These are phyloP conservation scores for Neurospora sp. DNA, from an alignment of 495 filamentous ascomycete genomes.

Conservation along the genomic window DNA sequence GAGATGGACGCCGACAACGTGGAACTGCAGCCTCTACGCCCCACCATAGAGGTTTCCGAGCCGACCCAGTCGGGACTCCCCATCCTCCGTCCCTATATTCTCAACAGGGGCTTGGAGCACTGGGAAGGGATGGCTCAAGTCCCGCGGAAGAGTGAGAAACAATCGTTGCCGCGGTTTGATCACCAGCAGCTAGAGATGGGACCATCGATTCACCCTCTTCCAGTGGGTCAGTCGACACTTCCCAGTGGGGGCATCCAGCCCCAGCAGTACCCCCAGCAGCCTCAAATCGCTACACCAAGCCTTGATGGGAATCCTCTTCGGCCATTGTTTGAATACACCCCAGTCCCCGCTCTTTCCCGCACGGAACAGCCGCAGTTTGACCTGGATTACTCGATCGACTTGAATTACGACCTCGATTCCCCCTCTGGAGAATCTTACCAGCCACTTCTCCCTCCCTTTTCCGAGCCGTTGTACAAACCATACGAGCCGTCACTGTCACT, in stretches of 20 bases:
- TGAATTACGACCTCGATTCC: no score
- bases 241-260: no score
- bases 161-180: neutral
- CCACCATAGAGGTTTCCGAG: neutral
- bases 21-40: neutral
- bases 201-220: neutral
- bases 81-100: neutral
- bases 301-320: no score
- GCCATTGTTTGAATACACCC: no score
- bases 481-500: neutral
- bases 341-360: no score
- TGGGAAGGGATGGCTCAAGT: neutral
- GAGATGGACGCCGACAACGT: no score
- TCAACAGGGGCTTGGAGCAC: neutral
- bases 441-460: neutral
- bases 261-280: no score
- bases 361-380: no score
- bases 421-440: neutral
- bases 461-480: neutral
- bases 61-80: neutral
- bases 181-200: neutral
- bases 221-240: neutral
- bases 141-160: neutral
- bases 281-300: no score
- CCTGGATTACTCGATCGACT: no score